Percentiles rank a stretch among this genome's conserved stretches.
phyloP scores from a whole-genome alignment of 805 yeast species.

The Teunomyces funiuensis region DNA sequence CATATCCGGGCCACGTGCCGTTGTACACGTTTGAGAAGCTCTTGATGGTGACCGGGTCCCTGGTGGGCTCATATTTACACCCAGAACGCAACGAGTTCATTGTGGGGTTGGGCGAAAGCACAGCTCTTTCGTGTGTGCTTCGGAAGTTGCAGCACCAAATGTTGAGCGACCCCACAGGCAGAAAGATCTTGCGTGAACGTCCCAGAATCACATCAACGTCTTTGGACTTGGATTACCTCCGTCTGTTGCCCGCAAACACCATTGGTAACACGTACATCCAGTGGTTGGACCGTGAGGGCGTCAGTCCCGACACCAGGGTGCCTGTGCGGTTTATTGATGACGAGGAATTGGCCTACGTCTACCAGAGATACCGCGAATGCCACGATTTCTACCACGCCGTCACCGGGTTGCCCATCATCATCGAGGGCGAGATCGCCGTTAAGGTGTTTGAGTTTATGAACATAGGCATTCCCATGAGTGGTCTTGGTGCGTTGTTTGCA shows the following conservation, averaged over 20 bases:
- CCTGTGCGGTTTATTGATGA: slow-evolving; percentile 86
- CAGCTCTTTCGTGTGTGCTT: slow-evolving; percentile 73
- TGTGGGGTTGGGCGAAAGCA: slow-evolving; percentile 85
- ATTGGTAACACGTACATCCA: slow-evolving; percentile 76
- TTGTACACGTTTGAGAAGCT: slow-evolving; percentile 60
- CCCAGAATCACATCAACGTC: slow-evolving; percentile 81
- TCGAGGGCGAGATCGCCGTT: slow-evolving; percentile 96
- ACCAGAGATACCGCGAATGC: slow-evolving; percentile 91
- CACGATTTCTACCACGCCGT: slow-evolving; percentile 96
- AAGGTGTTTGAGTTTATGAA: slow-evolving; percentile 91
- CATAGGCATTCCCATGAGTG: slow-evolving; percentile 93
- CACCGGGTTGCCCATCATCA: slow-evolving; percentile 82
- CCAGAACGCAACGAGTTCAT: slow-evolving; percentile 76
- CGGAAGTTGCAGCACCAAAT: slow-evolving; percentile 63
- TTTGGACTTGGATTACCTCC: slow-evolving; percentile 60
- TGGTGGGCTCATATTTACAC: slow-evolving; percentile 72
- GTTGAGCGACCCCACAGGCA: slow-evolving; percentile 74
- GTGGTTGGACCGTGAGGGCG: slow-evolving; percentile 86
- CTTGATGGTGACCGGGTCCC: slow-evolving; percentile 67
- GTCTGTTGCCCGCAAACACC: slow-evolving; percentile 61
- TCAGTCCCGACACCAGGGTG: slow-evolving; percentile 89
- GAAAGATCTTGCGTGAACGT: slow-evolving; percentile 71
- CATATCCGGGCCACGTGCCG: slow-evolving; percentile 80
- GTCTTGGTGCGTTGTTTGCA: slow-evolving; percentile 86
- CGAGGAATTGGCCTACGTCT: slow-evolving; percentile 88